A percentile compares a stretch with the other conserved stretches of the same genome.
These are phyloP conservation scores for Saturnispora zaruensis DNA, from an alignment of 805 yeast genomes.

Conservation along the genomic window DNA sequence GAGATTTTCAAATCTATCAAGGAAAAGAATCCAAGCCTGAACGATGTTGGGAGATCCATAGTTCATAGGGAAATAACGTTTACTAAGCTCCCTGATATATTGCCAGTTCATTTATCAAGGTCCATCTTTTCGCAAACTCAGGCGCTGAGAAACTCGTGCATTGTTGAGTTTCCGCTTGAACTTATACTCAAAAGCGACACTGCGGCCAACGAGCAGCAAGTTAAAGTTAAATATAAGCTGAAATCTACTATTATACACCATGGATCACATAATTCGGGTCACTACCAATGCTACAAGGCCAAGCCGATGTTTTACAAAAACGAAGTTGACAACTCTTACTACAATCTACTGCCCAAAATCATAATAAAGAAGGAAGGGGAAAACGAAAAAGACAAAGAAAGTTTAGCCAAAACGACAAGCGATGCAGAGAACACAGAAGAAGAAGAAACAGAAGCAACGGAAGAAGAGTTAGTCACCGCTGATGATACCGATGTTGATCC, in stretches of 20 bases:
- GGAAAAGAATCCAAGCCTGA: constrained; percentile 30
- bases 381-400: neutral
- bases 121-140: constrained; percentile 65
- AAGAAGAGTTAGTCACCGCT: neutral
- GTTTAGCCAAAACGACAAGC: neutral
- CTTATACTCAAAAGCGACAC: neutral
- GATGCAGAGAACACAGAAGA: neutral
- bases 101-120: constrained; percentile 79
- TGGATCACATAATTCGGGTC: constrained; percentile 86
- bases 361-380: neutral
- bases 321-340: constrained; percentile 23
- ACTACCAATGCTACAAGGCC: constrained; percentile 78
- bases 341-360: constrained; percentile 15
- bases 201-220: neutral
- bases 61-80: constrained; percentile 60
- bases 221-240: constrained; percentile 37
- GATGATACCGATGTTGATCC: neutral
- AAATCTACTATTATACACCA: constrained; percentile 74
- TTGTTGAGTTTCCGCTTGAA: constrained; percentile 52
- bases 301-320: constrained; percentile 53
- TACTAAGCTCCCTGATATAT: constrained; percentile 56
- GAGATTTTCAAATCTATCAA: constrained; percentile 40
- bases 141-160: constrained; percentile 66
- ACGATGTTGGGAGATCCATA: constrained; percentile 41
- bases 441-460: neutral